Evolutionary conservation across 768 basidiomycete species (phyloP).

Genomic region (Arthromyces matolae): DNA sequence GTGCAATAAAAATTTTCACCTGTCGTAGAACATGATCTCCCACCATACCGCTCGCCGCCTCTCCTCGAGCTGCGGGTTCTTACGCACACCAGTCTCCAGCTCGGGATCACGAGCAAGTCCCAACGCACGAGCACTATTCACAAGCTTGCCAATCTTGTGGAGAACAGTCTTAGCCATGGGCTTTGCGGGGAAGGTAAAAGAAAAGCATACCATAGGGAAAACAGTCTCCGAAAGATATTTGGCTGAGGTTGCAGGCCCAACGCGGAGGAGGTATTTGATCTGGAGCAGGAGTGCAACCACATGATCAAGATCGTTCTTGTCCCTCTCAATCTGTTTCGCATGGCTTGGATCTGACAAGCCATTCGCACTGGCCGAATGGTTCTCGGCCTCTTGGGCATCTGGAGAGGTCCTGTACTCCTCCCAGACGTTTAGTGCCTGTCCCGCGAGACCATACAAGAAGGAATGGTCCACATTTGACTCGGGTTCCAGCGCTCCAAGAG

Average conservation of each 20-base stretch:
- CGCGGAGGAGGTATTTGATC: slow-evolving; percentile 33
- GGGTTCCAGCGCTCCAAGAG: slow-evolving; percentile 44
- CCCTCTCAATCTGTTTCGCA: slow-evolving; percentile 14
- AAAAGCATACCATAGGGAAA: slow-evolving; percentile 38
- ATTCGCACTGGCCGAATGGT: background rate
- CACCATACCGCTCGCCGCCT: slow-evolving; percentile 57
- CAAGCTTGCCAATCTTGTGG: slow-evolving; percentile 61
- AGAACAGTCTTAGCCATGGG: background rate
- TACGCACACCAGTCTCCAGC: slow-evolving; percentile 27
- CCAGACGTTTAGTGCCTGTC: slow-evolving; percentile 38
- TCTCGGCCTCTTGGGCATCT: slow-evolving; percentile 6
- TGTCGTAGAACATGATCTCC: slow-evolving; percentile 74
- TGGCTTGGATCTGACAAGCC: slow-evolving; percentile 3
- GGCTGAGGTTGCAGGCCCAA: background rate
- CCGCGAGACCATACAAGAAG: slow-evolving; percentile 34
- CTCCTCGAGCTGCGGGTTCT: slow-evolving; percentile 9
- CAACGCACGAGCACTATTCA: slow-evolving; percentile 61
- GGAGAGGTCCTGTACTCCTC: slow-evolving; percentile 21
- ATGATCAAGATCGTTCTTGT: slow-evolving; percentile 43
- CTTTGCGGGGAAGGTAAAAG: background rate
- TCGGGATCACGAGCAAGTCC: slow-evolving; percentile 61
- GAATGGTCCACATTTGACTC: slow-evolving; percentile 16
- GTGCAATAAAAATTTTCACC: slow-evolving; percentile 44
- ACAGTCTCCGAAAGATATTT: slow-evolving; percentile 20
- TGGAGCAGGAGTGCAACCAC: slow-evolving; percentile 58